Base-by-base conservation (phyloP, 2,329 filamentous ascomycete genomes). In the Chaetomiaceae sp. region DNA sequence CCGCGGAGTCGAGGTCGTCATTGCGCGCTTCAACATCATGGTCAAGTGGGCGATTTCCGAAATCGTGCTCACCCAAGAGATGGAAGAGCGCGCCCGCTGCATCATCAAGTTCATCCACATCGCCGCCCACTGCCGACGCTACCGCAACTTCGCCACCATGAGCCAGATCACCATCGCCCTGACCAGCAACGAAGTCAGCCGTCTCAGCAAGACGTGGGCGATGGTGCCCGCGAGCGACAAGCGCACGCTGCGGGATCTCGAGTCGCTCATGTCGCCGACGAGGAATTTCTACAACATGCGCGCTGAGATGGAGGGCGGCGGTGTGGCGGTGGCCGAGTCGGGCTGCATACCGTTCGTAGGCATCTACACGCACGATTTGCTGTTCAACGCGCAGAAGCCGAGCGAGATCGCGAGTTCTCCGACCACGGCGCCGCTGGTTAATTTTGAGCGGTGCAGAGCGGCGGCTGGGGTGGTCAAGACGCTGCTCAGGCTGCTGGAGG, bases 21-120 rank as follows among this genome's bases (percentile, higher is more conserved):
- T 92, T 67, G 87, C 89, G 8, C 85, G 89, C 44, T 94, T 94
- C 74, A 94, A 94, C 67, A 81, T 94, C 58, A 87, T 92, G 73
- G 88, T 91, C 56, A 92, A 92, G 67, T 94, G 89, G 89, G 85
- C 83, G 25, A 80, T 90, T 25, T 92, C 88, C 1, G 87, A 92
- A 67, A 81, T 87, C 59, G 79, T 94, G 8, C 76, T 94, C 43
- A 94, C 87, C 0, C 80, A 85, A 58, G 74, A 84, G 51, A 70
- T 85, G 10, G 81, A 85, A 56, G 89, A 94, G 69, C 79, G 89
- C 48, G 87, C 87, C 20, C 76, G 84, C 33, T 89, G 85, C 66
- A 82, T 94, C 58, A 84, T 87, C 68, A 92, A 94, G 69, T 86
- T 80, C 66, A 88, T 94, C 54, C 89, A 92, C 71, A 88, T 92